phyloP scores from a whole-genome alignment of 805 yeast genomes.

The Hanseniaspora lindneri region DNA sequence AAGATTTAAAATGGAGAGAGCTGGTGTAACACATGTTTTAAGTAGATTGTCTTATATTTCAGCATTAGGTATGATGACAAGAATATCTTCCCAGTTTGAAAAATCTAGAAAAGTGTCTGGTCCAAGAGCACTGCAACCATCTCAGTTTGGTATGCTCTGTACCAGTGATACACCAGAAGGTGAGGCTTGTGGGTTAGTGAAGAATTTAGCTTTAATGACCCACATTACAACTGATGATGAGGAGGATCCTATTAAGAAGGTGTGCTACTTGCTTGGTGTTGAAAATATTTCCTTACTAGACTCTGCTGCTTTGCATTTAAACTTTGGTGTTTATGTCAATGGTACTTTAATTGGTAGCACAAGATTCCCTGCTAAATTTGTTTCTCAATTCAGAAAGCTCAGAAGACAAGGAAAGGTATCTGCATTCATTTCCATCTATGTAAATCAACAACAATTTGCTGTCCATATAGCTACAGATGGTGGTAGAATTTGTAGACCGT shows the following conservation, averaged over 20 bases:
- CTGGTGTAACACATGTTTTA: conserved; percentile 95
- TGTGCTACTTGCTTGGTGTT: conserved; percentile 76
- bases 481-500: conserved; percentile 94
- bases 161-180: conserved; percentile 99
- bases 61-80: conserved; percentile 98
- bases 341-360: conserved; percentile 93
- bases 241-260: conserved; percentile 68
- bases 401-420: conserved; percentile 79
- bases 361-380: conserved; percentile 74
- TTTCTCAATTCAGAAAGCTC: conserved; percentile 59
- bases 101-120: conserved; percentile 96
- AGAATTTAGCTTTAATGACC: conserved; percentile 93
- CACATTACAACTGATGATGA: conserved; percentile 98
- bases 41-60: conserved; percentile 84
- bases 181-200: conserved; percentile 98
- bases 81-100: conserved; percentile 97
- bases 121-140: conserved; percentile 96
- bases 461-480: conserved; percentile 99
- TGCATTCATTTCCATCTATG: conserved; percentile 81
- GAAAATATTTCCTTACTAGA: conserved; percentile 75
- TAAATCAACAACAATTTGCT: conserved; percentile 79
- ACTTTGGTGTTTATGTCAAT: conserved; percentile 76
- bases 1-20: conserved; percentile 98
- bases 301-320: conserved; percentile 68
- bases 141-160: conserved; percentile 98